These are phyloP conservation scores for Trametes versicolor DNA, from an alignment of 1,284 basidiomycete species.

Conservation along the genomic window DNA sequence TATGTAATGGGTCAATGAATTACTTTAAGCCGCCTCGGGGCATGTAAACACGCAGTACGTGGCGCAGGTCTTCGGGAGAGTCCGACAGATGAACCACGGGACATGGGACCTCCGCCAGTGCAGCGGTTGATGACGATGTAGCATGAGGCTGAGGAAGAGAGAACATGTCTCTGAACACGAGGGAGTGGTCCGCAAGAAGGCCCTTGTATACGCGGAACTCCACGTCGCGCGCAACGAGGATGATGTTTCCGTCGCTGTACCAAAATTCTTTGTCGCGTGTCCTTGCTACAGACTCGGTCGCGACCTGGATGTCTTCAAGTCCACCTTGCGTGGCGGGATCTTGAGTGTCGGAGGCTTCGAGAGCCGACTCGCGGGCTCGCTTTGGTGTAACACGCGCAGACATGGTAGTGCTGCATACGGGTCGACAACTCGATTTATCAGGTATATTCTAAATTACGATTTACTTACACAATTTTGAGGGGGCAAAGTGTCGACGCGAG, in stretches of 20 bases:
- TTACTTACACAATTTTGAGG: too few relatives aligned
- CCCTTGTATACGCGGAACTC: slow-evolving; percentile 37
- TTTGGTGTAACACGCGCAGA: too few relatives aligned
- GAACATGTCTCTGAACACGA: slow-evolving; percentile 39
- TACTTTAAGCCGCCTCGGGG: not conserved
- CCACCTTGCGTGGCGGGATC: too few relatives aligned
- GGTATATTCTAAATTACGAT: too few relatives aligned
- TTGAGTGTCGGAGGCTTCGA: too few relatives aligned
- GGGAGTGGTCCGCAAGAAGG: slow-evolving; percentile 34
- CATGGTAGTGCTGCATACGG: too few relatives aligned
- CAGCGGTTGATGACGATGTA: not conserved
- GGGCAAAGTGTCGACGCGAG: too few relatives aligned
- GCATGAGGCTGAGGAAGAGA: not conserved
- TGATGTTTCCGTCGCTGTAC: slow-evolving; percentile 17
- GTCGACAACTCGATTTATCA: too few relatives aligned
- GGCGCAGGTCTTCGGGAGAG: slow-evolving; percentile 11
- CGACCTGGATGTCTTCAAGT: too few relatives aligned
- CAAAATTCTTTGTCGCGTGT: slow-evolving; percentile 8
- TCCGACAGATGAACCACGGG: slow-evolving; percentile 6
- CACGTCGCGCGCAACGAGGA: slow-evolving; percentile 2
- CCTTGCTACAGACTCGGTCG: not conserved
- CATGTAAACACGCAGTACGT: slow-evolving; percentile 11
- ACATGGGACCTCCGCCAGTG: not conserved
- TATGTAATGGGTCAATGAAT: too few relatives aligned
- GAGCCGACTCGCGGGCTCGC: too few relatives aligned